Evolutionary conservation across 495 filamentous ascomycete species (phyloP), one percentile per base, ranked within the genome.

Genomic region (Durotheca rogersii): DNA sequence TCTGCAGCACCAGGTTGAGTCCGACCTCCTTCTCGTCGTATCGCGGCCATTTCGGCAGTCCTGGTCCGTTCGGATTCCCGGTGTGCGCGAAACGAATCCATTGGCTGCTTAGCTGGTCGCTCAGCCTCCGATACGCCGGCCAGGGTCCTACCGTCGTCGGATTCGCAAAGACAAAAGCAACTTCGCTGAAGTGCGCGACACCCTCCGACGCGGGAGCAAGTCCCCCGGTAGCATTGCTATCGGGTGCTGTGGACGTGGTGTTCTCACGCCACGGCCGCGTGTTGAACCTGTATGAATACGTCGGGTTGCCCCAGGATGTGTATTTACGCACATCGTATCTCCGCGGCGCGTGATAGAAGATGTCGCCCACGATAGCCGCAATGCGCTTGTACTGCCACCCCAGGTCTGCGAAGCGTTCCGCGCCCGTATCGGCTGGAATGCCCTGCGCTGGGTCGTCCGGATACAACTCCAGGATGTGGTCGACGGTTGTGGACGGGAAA

Each of bases 391-490:
- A 69, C 44, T 69, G 66, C 39, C 48, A 53, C 2, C 66, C 66
- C 16, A 41, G 21, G 14, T 53, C 51, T 6, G 62, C 46, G 35
- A 69, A 69, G 16, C 62, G 59, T 19, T 62, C 57, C 1, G 17
- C 25, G 27, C 64, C 64, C 1, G 64, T 69, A 37, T 64, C 47
- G 9, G 67, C 27, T 1, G 67, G 67, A 11, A 69, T 54, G 6
- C 67, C 67, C 15, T 55, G 58, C 5, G 60, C 33, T 4, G 65
- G 67, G 25, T 67, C 65, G 40, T 69, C 65, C 1, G 65, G 67
- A 40, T 69, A 69, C 11, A 69, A 41, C 27, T 61, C 46, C 46
- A 76, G 52, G 53, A 69, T 66, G 4, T 60, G 68, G 30, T 70
- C 56, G 23, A 72, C 56, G 14, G 58, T 53, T 14, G 63, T 27